A percentile compares a stretch with the other conserved stretches of the same genome.
phyloP scores from a whole-genome alignment of 192 early-diverging fungal species.

The Globomyces pollinis-pini region DNA sequence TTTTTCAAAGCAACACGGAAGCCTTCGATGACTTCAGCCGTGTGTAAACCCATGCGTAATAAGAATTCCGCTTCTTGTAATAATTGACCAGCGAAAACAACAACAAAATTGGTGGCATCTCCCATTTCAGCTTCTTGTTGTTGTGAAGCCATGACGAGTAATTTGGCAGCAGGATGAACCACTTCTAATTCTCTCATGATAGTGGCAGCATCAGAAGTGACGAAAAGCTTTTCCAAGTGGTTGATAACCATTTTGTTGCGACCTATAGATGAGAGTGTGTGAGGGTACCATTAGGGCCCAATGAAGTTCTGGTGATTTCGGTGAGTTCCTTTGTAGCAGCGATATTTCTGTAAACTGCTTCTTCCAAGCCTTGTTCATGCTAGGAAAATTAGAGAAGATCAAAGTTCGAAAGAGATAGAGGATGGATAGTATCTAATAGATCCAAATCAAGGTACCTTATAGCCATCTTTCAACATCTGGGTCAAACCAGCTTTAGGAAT shows the following conservation, averaged over 20 bases:
- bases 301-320: constrained; percentile 87
- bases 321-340: constrained; percentile 88
- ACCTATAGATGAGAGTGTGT: constrained; percentile 38
- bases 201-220: constrained; percentile 97
- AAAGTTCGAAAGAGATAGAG: background rate
- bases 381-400: constrained; percentile 18
- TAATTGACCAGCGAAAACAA: constrained; percentile 90
- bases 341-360: constrained; percentile 92
- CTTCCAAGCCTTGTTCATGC: constrained; percentile 92
- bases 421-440: background rate
- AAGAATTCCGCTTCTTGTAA: constrained; percentile 89
- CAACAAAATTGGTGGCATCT: constrained; percentile 92
- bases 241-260: constrained; percentile 99
- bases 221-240: constrained; percentile 96
- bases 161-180: constrained; percentile 93
- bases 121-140: constrained; percentile 97
- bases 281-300: constrained; percentile 91
- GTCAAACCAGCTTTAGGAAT: constrained; percentile 76
- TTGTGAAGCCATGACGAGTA: constrained; percentile 92
- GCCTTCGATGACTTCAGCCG: constrained; percentile 89
- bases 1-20: constrained; percentile 82
- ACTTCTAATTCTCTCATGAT: constrained; percentile 97
- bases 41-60: constrained; percentile 90
- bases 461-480: constrained; percentile 90
- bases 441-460: constrained; percentile 55